Percentiles rank a stretch among this genome's conserved stretches.
Conservation (phyloP, 495 filamentous ascomycete genomes). For the Tetracladium setigerum region DNA sequence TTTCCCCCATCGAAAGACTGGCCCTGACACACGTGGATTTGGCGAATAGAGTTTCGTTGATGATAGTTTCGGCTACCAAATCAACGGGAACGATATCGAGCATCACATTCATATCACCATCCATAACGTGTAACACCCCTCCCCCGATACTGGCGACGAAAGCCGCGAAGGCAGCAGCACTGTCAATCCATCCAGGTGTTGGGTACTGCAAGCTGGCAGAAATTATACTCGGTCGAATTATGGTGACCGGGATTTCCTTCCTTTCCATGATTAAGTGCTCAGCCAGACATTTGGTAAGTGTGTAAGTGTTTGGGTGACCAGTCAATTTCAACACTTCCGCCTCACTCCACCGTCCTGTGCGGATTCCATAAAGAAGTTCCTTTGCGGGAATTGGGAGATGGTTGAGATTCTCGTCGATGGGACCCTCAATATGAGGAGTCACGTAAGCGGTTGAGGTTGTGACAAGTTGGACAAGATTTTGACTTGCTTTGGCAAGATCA, state of each 20-base stretch:
- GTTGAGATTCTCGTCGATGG: background rate
- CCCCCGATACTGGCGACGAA: background rate
- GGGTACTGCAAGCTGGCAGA: slow-evolving; percentile 4
- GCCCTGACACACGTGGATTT: too few relatives aligned
- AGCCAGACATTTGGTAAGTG: slow-evolving; percentile 7
- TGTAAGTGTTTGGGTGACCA: slow-evolving; percentile 7
- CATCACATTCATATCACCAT: background rate
- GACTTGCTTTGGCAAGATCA: slow-evolving; percentile 2
- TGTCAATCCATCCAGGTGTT: slow-evolving; percentile 12
- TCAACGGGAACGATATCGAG: slow-evolving; percentile 3
- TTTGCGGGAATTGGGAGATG: background rate
- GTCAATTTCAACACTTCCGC: slow-evolving; percentile 1
- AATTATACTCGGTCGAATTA: slow-evolving; percentile 11
- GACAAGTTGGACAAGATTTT: background rate
- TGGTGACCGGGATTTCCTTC: slow-evolving; percentile 1
- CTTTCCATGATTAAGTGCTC: slow-evolving; percentile 4
- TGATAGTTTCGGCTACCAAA: background rate
- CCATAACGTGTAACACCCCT: background rate
- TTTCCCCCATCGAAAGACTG: too few relatives aligned
- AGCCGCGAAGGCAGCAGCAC: background rate
- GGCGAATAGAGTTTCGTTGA: slow-evolving; percentile 1
- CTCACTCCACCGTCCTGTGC: background rate
- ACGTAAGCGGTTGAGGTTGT: slow-evolving; percentile 11
- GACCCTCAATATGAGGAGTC: background rate
- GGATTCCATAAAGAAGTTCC: background rate